A percentile compares a stretch with the other conserved stretches of the same genome.
These are phyloP conservation scores for Rhodamnia argentea DNA, from an alignment of 345 rosid species.

Conservation along the genomic window DNA sequence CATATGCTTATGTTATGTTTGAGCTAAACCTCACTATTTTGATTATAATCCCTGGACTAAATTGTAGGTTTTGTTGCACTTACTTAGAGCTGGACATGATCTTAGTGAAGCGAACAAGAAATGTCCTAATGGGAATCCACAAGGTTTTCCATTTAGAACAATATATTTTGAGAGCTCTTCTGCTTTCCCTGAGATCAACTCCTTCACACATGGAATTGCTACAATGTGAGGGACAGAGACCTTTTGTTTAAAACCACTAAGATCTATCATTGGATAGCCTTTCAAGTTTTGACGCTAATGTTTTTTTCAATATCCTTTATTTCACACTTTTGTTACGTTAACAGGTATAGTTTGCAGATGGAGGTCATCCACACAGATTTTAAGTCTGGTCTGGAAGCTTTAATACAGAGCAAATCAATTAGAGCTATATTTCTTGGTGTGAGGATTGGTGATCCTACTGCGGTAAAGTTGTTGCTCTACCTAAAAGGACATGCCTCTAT, in stretches of 20 bases:
- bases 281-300: neutral
- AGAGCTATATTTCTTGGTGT: conserved; percentile 98
- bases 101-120: conserved; percentile 50
- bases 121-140: conserved; percentile 49
- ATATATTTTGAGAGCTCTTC: conserved; percentile 87
- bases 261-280: neutral
- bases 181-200: conserved; percentile 81
- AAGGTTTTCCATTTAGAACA: conserved; percentile 69
- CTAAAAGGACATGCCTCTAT: neutral
- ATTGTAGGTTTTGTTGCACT: conserved; percentile 80
- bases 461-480: conserved; percentile 41
- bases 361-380: conserved; percentile 79
- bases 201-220: conserved; percentile 83
- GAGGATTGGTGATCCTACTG: conserved; percentile 98
- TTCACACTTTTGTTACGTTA: conserved; percentile 1
- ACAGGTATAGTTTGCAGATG: conserved; percentile 73
- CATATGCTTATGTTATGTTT: neutral
- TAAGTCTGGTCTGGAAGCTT: conserved; percentile 91
- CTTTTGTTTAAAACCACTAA: neutral
- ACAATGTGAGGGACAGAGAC: conserved; percentile 31
- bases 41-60: conserved; percentile 7
- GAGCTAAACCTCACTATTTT: conserved; percentile 2
- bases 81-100: conserved; percentile 87
- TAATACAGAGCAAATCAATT: conserved; percentile 69
- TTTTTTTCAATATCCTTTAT: neutral